Evolutionary conservation across 1,284 basidiomycete genomes (phyloP), one percentile per base, ranked within the genome.

Genomic region (Apiotrichum brassicae): DNA sequence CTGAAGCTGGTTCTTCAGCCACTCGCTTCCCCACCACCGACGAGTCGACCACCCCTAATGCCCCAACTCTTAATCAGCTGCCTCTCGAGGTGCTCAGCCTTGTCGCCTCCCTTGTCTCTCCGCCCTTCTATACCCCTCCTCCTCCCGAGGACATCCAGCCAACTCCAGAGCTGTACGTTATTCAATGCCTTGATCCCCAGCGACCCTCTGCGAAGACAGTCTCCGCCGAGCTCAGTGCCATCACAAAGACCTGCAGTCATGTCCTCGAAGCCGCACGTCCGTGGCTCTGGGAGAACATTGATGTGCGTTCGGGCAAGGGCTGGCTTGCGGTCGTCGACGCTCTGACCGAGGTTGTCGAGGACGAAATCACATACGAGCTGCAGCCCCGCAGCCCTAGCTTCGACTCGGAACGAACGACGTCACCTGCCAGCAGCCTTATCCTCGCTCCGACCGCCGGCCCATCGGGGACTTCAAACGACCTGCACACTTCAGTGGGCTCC

Each of bases 281-380:
- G 18, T 70, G 68, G 64, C 52, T 74, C 32, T 74, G 72, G 72
- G 69, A 72, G 49, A 59, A 71, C 41, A 66, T 74, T 20, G 65
- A 68, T 36, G 67, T 74, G 8, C 56, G 59, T 28, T 58, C 61
- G 5, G 72, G 72, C 4, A 49, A 68, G 50, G 70, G 70, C n/a
- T 74, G 72, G 72, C 60, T 74, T 39, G 64, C 67, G 9, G 66
- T 74, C 33, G 72, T 74, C 39, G 64, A 72, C 52, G 72, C 69
- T 0, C 53, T 74, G 41, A 69, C 67, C 2, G 70, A 73, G 48
- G 63, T 73, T 25, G 56, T 61, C 18, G 50, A 61, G 26, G 46
- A 51, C 22, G 43, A 43, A 1, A 7, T 34, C 12, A n/a, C 28
- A 30, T 14, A 7, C 28, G 40, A 19, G 12, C 18, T 8, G 8